These are phyloP conservation scores for Fusarium sp. DNA, from an alignment of 2,329 filamentous ascomycete genomes.

Conservation along the genomic window DNA sequence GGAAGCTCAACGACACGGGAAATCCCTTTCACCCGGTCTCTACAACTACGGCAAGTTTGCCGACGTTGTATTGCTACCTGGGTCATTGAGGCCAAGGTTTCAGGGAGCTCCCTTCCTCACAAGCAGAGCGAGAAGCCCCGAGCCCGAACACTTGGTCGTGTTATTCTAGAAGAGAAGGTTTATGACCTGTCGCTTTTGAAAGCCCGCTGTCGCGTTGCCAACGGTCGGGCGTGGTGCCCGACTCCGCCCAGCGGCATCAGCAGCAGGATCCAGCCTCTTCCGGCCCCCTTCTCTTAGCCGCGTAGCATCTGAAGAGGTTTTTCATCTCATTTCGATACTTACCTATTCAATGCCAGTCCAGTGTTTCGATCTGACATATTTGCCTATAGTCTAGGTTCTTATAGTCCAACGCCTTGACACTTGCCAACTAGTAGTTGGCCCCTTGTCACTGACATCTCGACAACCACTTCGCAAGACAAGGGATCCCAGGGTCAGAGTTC, in stretches of 20 bases:
- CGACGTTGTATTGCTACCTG: neutral
- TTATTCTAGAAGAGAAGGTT: conserved; percentile 24
- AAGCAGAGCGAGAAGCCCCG: neutral
- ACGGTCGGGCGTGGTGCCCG: neutral
- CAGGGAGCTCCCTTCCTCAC: neutral
- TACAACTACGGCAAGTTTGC: neutral
- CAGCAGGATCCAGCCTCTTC: neutral
- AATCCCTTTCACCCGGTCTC: neutral
- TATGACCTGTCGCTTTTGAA: conserved; percentile 5
- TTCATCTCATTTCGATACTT: neutral
- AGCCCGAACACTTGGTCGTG: neutral
- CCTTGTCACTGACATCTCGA: neutral
- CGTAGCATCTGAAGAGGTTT: neutral
- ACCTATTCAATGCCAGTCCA: neutral
- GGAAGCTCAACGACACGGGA: neutral
- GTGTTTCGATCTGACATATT: neutral
- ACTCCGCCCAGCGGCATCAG: neutral
- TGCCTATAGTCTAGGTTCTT: neutral
- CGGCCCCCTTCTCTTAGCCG: neutral
- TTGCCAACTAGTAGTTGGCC: neutral
- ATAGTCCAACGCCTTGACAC: neutral
- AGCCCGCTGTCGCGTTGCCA: neutral
- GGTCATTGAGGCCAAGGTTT: neutral
- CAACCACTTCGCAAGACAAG: neutral
- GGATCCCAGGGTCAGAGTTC: neutral